Base-by-base conservation (phyloP, 1,139 yeast species). In the Blastobotrys serpentis region DNA sequence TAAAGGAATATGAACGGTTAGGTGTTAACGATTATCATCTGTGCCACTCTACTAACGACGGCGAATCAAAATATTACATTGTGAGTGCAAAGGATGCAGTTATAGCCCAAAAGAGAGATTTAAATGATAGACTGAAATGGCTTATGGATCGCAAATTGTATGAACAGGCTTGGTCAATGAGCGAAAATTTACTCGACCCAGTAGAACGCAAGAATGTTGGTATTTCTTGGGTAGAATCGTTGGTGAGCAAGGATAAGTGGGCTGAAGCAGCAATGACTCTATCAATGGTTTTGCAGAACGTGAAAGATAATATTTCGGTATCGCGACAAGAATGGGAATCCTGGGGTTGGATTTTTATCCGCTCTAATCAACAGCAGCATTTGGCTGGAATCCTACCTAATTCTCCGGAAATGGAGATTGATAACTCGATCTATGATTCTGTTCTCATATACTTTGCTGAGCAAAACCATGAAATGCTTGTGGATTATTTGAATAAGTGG, bases 51-150 rank as follows among this genome's bases (percentile, higher is more conserved):
- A 18, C 22, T 4, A 11, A 49, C 26, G 41, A 47, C 13, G 57
- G 58, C 8, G 30, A 19, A 11, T 70, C 77, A 0, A 70, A 73
- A 38, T 87, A 85, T 69, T 85, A 75, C 56, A 73, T 92, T 17
- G 73, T 90, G 5, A 82, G 94, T 63, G 88, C 96, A 0, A 79
- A 79, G 47, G 98, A 89, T 67, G 90, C 84, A 1, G 86, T 92
- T 1, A 71, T 82, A 11, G 90, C 90, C 0, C 78, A 81, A 56
- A 89, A 84, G 55, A 73, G 84, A 22, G 82, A 81, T 53, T 65
- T 85, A 19, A 65, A 70, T 25, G 98, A 90, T 61, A 78, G 84
- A 51, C 74, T 84, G 39, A 71, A 79, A 2, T 92, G 98, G 97
- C 84, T 75, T 51, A 52, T 81, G 11, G 79, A 78, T 1, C 77